Base-by-base conservation (phyloP, 2,329 filamentous ascomycete species). In the Aaosphaeria arxii region DNA sequence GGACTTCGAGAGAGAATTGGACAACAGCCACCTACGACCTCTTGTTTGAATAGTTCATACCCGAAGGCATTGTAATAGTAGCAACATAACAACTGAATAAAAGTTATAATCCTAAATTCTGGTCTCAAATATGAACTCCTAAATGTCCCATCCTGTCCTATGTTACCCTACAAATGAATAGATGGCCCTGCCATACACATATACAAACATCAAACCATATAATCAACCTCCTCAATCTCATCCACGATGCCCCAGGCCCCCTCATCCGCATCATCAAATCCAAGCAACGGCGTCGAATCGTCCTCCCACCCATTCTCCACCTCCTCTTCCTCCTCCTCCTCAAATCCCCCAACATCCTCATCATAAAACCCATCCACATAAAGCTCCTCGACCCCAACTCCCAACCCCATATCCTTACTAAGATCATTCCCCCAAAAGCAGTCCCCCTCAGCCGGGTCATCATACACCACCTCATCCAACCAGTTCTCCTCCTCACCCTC, bases 401-500 rank as follows among this genome's bases (percentile, higher is more conserved):
- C 30, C 41, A 43, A 30, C 17, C 28, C 30, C 41, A 32, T 7
- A 43, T 28, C 9, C 39, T 24, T 24, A 24, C 17, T 24, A 24
- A 24, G 2, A 24, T 36, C 33, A 9, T 36, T 9, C 33, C n/a
- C 33, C n/a, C 17, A 24, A 24, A 24, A 24, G 17, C 33, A 24
- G 17, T 24, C 17, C 3, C 17, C 17, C 17, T 41, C 39, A n/a
- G 9, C 39, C 17, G 11, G 11, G 24, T 28, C 39, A 9, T 41
- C 39, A 41, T 28, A 24, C 17, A 24, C 17, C 17, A 24, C 17
- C 39, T 41, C 39, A 28, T 41, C 39, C 11, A 11, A 41, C 11
- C 11, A 24, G 24, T 7, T 43, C 41, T 24, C 35, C 7, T 40
- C 51, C 28, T 41, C 45, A 36, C 28, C 47, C 38, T 32, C 38